A percentile compares a stretch with the other conserved stretches of the same genome.
phyloP scores from a whole-genome alignment of 805 yeast species.

The Candida sonorensis region DNA sequence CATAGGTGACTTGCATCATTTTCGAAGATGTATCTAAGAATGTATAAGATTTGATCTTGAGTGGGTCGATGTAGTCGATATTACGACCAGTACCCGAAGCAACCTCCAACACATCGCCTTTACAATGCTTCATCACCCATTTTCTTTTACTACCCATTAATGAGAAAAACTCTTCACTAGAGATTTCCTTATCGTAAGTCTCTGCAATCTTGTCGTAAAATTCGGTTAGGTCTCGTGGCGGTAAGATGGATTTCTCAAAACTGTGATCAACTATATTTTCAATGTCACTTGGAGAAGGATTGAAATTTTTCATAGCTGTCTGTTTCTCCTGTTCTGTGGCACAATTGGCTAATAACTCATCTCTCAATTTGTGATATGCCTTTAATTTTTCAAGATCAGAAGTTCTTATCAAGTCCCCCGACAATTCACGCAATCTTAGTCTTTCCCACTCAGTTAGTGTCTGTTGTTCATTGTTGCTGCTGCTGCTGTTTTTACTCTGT shows the following conservation, averaged over 20 bases:
- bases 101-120: constrained; percentile 90
- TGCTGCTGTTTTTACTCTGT: constrained; percentile 26
- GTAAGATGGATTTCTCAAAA: constrained; percentile 41
- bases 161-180: constrained; percentile 61
- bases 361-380: constrained; percentile 49
- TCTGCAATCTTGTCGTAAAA: constrained; percentile 74
- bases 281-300: constrained; percentile 31
- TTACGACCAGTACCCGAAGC: constrained; percentile 97
- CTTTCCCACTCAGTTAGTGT: constrained; percentile 55
- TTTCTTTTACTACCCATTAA: constrained; percentile 60
- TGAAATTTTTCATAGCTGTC: constrained; percentile 19
- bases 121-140: constrained; percentile 69
- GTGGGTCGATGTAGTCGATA: constrained; percentile 61
- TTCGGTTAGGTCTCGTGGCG: constrained; percentile 73
- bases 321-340: constrained; percentile 13
- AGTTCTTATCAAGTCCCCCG: constrained; percentile 52
- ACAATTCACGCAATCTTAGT: constrained; percentile 52
- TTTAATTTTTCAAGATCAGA: constrained; percentile 54
- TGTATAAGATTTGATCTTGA: constrained; percentile 63
- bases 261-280: constrained; percentile 21
- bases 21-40: constrained; percentile 77
- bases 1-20: constrained; percentile 77
- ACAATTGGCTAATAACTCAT: constrained; percentile 20
- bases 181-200: constrained; percentile 74
- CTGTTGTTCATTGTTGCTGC: too few relatives aligned